A percentile compares a stretch with the other conserved stretches of the same genome.
These are phyloP conservation scores for Neoboletus brunneissimus DNA, from an alignment of 768 basidiomycete species.

Conservation along the genomic window DNA sequence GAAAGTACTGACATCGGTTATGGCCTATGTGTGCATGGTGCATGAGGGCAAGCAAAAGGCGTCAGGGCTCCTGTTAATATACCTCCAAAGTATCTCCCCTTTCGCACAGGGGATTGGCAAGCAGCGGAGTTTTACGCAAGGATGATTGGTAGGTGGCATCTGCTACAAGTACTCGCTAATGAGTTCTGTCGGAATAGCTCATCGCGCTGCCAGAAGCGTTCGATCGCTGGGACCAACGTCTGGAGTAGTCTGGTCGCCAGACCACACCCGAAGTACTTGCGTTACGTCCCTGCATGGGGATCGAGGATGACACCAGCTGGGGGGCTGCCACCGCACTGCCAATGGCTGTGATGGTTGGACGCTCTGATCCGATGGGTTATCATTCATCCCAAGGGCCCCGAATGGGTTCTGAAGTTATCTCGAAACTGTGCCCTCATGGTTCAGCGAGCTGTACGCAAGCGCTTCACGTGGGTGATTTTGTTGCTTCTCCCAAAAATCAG, in stretches of 20 bases:
- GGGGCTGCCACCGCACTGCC: background rate
- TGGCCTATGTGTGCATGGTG: constrained; percentile 26
- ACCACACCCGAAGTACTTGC: no score
- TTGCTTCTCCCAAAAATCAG: background rate
- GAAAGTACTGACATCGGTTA: constrained; percentile 39
- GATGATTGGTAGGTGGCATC: background rate
- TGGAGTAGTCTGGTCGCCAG: background rate
- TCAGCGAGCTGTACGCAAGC: background rate
- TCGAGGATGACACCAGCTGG: no score
- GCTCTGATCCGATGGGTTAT: background rate
- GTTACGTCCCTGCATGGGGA: no score
- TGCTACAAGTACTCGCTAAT: background rate
- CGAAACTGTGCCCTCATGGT: background rate
- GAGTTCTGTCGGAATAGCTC: background rate
- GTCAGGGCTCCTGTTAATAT: constrained; percentile 11
- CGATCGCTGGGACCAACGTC: background rate
- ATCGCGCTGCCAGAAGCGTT: no score
- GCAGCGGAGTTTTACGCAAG: constrained; percentile 20
- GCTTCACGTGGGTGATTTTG: no score
- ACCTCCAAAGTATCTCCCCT: constrained; percentile 4
- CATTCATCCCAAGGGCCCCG: background rate
- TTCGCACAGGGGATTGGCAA: background rate
- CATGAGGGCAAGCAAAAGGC: background rate
- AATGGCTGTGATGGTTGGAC: background rate
- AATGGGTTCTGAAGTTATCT: background rate